These are phyloP conservation scores for Saccharomycopsis guyanensis DNA, from an alignment of 805 yeast genomes.

Conservation along the genomic window DNA sequence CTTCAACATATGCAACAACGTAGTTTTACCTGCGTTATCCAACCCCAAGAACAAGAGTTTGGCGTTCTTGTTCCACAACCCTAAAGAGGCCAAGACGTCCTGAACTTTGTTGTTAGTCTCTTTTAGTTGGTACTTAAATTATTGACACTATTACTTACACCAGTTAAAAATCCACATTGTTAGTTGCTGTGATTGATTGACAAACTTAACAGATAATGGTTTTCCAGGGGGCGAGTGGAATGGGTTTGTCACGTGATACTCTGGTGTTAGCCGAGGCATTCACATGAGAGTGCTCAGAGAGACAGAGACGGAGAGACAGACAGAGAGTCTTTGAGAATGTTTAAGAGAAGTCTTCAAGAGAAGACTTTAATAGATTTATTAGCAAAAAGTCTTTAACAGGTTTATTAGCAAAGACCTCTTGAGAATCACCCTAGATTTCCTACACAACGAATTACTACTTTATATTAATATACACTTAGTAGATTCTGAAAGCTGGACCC, in stretches of 20 bases:
- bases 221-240: background rate
- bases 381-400: no score
- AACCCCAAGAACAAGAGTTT: slow-evolving; percentile 91
- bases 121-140: background rate
- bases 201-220: slow-evolving; percentile 1
- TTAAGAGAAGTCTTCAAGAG: no score
- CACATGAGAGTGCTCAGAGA: no score
- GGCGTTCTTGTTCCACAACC: slow-evolving; percentile 91
- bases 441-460: no score
- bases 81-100: slow-evolving; percentile 71
- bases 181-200: background rate
- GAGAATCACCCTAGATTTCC: no score
- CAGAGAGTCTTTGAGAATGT: no score
- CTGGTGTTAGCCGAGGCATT: no score
- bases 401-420: no score
- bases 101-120: slow-evolving; percentile 34
- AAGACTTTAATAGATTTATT: no score
- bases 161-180: slow-evolving; percentile 42
- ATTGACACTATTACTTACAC: slow-evolving; percentile 31
- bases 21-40: slow-evolving; percentile 97
- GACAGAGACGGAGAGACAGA: no score
- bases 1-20: slow-evolving; percentile 75
- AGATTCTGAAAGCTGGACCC: slow-evolving; percentile 99
- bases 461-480: slow-evolving; percentile 43
- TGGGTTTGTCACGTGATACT: no score